Evolutionary conservation across 176 grass and related monocot species (phyloP), one percentile per base, ranked within the genome.

Genomic region (Zizania latifolia): DNA sequence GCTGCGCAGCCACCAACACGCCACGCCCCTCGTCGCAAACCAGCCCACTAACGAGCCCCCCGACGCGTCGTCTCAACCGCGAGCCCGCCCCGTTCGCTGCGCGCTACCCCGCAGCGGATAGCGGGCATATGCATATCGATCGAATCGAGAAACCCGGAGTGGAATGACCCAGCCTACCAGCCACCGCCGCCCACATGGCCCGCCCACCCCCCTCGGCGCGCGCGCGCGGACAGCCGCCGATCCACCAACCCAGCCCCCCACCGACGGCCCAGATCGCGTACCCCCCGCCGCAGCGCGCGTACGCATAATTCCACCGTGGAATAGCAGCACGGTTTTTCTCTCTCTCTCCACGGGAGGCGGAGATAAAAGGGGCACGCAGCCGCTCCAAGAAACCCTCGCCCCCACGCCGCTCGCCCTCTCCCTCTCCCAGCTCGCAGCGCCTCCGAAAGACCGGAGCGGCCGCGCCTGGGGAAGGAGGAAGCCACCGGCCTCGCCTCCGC

Each of bases 401-500:
- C 35, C 44, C 32, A 33, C 32, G 32, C 32, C 32, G 32, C 72
- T 10, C 22, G 29, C 72, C n/a, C 51, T 55, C 51, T 39, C n/a
- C 62, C 2, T 27, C 33, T 53, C 23, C 23, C 61, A 6, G 11
- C 13, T 45, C 24, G 76, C 75, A n/a, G n/a, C n/a, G n/a, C n/a
- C n/a, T n/a, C n/a, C n/a, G n/a, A n/a, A n/a, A n/a, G n/a, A n/a
- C n/a, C n/a, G n/a, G n/a, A n/a, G n/a, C n/a, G 70, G 81, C 75
- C 81, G 55, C 31, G 69, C 27, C 19, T 36, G 17, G 31, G 51
- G 36, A 74, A 43, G 65, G 44, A 45, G n/a, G n/a, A 82, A 46
- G 68, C 69, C 59, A 24, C 13, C 31, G 44, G 31, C 75, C 16
- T 41, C 45, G 32, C 86, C 70, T 80, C 86, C 55, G 70, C 35